Evolutionary conservation across 495 filamentous ascomycete species (phyloP), one percentile per base, ranked within the genome.

Genomic region (Aspergillus avenaceus): DNA sequence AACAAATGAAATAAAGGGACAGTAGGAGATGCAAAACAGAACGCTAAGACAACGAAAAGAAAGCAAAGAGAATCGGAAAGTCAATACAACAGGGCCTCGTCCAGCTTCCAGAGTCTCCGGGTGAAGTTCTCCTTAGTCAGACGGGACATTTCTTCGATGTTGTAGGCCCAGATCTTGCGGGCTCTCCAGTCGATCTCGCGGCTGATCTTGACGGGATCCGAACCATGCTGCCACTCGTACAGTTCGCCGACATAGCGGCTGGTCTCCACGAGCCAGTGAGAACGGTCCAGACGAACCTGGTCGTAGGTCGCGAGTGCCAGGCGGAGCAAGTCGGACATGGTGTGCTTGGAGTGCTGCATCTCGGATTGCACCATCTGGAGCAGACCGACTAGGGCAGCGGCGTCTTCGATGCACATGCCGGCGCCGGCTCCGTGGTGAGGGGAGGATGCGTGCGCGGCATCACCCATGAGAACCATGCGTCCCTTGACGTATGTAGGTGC

Each of bases 401-500:
- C 73, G 53, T 82, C 79, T 56, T 83, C 79, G 21, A 82, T 64
- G 1, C 76, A 76, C 44, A 78, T 60, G 0, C 76, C 75, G 0
- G 73, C 80, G 0, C 80, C 80, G 1, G 78, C 71, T 0, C 80
- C 80, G 0, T 81, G 68, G 49, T 75, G 66, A 8, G 73, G 73
- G 0, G 58, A 50, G 0, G 66, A 49, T 1, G 69, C 69, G 42
- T 75, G 72, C 1, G 73, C 72, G 0, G 72, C 70, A 44, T 80
- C 76, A 0, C 78, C 77, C 0, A 75, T 72, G 14, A 81, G 25
- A 19, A 67, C 70, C 1, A 78, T 55, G 12, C 58, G 54, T 0
- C 70, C 74, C 2, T 49, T 49, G 14, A 49, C 25, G 45, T 76
- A 82, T 6, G 49, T 43, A 3, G 69, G 59, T 0, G 61, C 64